phyloP scores from a whole-genome alignment of 306 rosid species.

The Argentina anserina region DNA sequence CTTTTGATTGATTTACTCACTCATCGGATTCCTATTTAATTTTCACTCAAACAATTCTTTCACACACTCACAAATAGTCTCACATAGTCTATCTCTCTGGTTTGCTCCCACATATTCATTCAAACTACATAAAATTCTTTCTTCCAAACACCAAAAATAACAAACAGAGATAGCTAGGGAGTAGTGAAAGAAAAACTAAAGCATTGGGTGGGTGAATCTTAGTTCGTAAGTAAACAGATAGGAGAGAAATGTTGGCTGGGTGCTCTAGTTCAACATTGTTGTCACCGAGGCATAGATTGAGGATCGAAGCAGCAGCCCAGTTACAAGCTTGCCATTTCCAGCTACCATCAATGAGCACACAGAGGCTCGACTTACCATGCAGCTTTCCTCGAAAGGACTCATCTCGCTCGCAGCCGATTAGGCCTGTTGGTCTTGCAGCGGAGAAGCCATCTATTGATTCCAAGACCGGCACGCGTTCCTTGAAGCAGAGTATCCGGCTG shows the following conservation, averaged over 20 bases:
- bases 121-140: constrained; percentile 16
- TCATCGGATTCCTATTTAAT: constrained; percentile 90
- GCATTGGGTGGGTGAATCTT: constrained; percentile 51
- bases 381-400: constrained; percentile 66
- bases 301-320: constrained; percentile 83
- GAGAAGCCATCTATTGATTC: constrained; percentile 58
- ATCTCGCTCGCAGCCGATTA: constrained; percentile 59
- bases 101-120: constrained; percentile 26
- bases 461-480: constrained; percentile 48
- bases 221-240: constrained; percentile 13
- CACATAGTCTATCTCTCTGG: constrained; percentile 38
- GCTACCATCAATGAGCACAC: constrained; percentile 91
- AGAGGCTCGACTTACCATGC: constrained; percentile 88
- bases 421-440: constrained; percentile 63
- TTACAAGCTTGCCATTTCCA: constrained; percentile 92
- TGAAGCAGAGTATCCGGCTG: constrained; percentile 75
- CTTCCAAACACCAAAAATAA: background rate
- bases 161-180: constrained; percentile 35
- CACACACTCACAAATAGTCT: constrained; percentile 52
- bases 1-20: constrained; percentile 34
- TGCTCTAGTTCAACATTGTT: constrained; percentile 96
- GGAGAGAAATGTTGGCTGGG: constrained; percentile 99
- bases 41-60: constrained; percentile 22
- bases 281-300: constrained; percentile 98
- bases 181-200: constrained; percentile 24